Conservation (phyloP, 2,329 filamentous ascomycete species). For the Beauveria caledonica region DNA sequence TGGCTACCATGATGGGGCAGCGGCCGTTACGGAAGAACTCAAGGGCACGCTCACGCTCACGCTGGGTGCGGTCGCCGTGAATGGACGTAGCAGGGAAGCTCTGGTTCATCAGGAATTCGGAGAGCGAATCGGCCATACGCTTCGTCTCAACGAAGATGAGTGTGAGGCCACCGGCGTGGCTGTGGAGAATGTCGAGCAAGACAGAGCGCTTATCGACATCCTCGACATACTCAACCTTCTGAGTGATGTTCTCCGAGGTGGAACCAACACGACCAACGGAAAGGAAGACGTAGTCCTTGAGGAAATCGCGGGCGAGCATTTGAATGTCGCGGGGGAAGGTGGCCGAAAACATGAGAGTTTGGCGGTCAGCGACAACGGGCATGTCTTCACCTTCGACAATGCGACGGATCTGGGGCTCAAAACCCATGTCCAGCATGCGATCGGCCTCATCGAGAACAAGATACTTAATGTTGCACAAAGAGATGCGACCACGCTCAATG, state of each 20-base stretch:
- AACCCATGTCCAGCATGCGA: slow-evolving; percentile 99
- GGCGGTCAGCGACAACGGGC: slow-evolving; percentile 72
- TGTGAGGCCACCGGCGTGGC: slow-evolving; percentile 79
- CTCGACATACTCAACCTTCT: slow-evolving; percentile 97
- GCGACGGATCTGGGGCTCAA: slow-evolving; percentile 97
- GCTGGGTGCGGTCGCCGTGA: slow-evolving; percentile 96
- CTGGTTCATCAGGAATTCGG: slow-evolving; percentile 97
- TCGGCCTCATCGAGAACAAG: slow-evolving; percentile 97
- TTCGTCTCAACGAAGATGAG: slow-evolving; percentile 99
- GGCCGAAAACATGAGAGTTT: slow-evolving; percentile 99
- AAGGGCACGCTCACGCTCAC: slow-evolving; percentile 93
- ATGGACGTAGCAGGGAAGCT: slow-evolving; percentile 97
- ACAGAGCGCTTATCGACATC: slow-evolving; percentile 97
- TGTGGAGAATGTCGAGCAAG: slow-evolving; percentile 93
- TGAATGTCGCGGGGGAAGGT: slow-evolving; percentile 99
- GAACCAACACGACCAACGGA: slow-evolving; percentile 98
- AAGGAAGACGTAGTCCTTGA: slow-evolving; percentile 98
- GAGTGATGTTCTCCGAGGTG: slow-evolving; percentile 99
- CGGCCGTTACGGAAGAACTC: slow-evolving; percentile 96
- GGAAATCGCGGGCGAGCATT: slow-evolving; percentile 96
- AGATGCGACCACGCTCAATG: slow-evolving; percentile 97
- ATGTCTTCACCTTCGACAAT: slow-evolving; percentile 99
- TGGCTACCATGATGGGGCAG: slow-evolving; percentile 94
- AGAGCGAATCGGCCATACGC: slow-evolving; percentile 97
- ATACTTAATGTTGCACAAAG: slow-evolving; percentile 97